Evolutionary conservation across 768 basidiomycete genomes (phyloP), one percentile per base, ranked within the genome.

Genomic region (Daedaleopsis sinensis): DNA sequence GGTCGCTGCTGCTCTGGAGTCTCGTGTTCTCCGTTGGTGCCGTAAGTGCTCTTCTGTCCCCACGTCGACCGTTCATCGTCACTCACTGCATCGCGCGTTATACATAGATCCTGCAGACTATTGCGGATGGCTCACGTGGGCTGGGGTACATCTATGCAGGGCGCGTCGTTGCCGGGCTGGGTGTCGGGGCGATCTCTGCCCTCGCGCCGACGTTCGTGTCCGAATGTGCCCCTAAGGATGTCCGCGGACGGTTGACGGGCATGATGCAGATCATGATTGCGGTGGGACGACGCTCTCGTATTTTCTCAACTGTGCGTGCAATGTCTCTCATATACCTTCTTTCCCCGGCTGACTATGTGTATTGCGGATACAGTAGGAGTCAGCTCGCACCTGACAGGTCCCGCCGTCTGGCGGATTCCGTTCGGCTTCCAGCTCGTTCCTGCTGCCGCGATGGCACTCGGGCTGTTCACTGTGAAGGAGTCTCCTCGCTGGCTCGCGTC

Each of bases 241-340:
- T 94, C 5, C 88, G 94, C 62, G 93, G 93, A 5, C 82, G 90
- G 52, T 91, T 94, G 65, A 93, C 91, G 0, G 92, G 93, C 44
- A 68, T 90, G 35, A 94, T 94, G 81, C 93, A 94, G 72, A 85
- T 95, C 72, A 88, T 92, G 84, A 91, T 91, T 21, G 90, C 91
- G 19, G 78, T 84, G 93, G 93, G 55, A 91, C 92, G 61, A 93
- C 93, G 87, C 79, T 94, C 59, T 90, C 88, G 0, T 93, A 92
- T 73, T 92, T 90, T 71, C 80, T 91, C 65, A 91, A 93, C 68
- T 82, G 89, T 91, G 59, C 53, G 88, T 77, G 27, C 39, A 3
- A 12, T 11, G 3, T 12, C 39, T 12, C 39, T 10, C 39, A 42
- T 42, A 42, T 18, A 42, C 35, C 13, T 2, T 0, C 59, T 39